Evolutionary conservation across 176 grass and related monocot species (phyloP).

Genomic region (Oryza punctata): DNA sequence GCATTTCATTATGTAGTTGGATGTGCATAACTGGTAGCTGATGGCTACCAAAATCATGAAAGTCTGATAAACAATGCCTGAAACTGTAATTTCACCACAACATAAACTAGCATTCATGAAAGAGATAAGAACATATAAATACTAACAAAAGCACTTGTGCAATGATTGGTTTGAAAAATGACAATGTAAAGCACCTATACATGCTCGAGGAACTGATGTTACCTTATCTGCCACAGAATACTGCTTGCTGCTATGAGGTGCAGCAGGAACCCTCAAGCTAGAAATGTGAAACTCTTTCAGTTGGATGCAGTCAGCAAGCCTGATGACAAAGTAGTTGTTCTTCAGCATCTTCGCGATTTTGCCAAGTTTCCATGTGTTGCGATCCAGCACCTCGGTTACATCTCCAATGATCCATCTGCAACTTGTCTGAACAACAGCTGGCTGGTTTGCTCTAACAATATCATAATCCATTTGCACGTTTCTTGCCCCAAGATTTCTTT

Average conservation of each 20-base stretch:
- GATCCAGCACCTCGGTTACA: conserved; percentile 65
- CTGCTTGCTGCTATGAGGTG: conserved; percentile 32
- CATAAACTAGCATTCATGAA: not conserved
- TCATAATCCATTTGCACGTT: conserved; percentile 12
- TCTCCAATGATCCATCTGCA: conserved; percentile 72
- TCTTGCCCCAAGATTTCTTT: conserved; percentile 31
- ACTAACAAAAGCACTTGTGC: not conserved
- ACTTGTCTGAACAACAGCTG: conserved; percentile 34
- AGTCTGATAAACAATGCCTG: not conserved
- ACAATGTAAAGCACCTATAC: not conserved
- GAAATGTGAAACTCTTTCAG: conserved; percentile 68
- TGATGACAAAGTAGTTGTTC: conserved; percentile 48
- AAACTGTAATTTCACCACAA: not conserved
- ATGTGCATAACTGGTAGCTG: not conserved
- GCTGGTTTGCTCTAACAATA: conserved; percentile 35
- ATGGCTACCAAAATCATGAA: not conserved
- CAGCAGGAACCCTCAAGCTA: conserved; percentile 46
- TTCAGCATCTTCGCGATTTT: conserved; percentile 66
- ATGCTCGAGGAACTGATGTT: not conserved
- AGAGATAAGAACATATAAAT: not conserved
- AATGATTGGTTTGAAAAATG: not conserved
- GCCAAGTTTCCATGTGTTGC: conserved; percentile 60
- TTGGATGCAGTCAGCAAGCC: conserved; percentile 61
- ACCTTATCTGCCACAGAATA: conserved; percentile 41
- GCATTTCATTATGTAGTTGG: not conserved